Conservation (phyloP, 192 early-diverging fungal species). For the Entomortierella beljakovae region DNA sequence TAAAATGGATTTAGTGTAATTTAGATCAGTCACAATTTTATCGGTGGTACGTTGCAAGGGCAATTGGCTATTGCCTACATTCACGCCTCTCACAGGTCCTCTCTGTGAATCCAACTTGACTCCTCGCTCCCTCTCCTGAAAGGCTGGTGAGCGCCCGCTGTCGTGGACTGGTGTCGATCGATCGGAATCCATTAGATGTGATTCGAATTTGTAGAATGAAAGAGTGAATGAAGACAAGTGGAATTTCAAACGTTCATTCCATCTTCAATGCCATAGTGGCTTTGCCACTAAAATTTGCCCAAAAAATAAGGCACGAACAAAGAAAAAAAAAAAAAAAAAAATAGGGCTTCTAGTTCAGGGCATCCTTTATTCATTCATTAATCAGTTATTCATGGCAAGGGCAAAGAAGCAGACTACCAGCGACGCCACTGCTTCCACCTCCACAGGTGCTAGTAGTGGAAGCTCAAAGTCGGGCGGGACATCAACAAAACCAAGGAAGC, state of each 20-base stretch:
- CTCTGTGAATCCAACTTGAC: slow-evolving; percentile 32
- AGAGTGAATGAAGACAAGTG: neutral
- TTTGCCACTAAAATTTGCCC: slow-evolving; percentile 20
- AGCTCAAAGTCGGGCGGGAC: neutral
- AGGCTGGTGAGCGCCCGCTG: slow-evolving; percentile 28
- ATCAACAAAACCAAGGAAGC: slow-evolving; percentile 51
- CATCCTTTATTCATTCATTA: neutral
- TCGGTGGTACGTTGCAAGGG: neutral
- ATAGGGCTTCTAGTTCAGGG: neutral
- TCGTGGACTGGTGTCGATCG: slow-evolving; percentile 43
- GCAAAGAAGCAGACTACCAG: slow-evolving; percentile 14
- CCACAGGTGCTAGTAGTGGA: neutral
- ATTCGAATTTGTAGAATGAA: neutral
- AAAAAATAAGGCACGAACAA: no score
- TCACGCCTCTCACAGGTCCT: slow-evolving; percentile 34
- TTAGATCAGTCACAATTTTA: neutral
- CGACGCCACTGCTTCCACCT: neutral
- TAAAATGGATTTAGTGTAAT: neutral
- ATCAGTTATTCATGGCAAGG: slow-evolving; percentile 19
- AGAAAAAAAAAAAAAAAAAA: neutral
- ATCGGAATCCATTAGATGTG: slow-evolving; percentile 33
- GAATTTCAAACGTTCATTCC: no score
- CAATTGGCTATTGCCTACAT: slow-evolving; percentile 15
- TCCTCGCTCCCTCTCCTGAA: slow-evolving; percentile 36
- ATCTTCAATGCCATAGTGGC: neutral